Evolutionary conservation across 1,284 basidiomycete genomes (phyloP).

Genomic region (Lentinula novae-zelandiae): DNA sequence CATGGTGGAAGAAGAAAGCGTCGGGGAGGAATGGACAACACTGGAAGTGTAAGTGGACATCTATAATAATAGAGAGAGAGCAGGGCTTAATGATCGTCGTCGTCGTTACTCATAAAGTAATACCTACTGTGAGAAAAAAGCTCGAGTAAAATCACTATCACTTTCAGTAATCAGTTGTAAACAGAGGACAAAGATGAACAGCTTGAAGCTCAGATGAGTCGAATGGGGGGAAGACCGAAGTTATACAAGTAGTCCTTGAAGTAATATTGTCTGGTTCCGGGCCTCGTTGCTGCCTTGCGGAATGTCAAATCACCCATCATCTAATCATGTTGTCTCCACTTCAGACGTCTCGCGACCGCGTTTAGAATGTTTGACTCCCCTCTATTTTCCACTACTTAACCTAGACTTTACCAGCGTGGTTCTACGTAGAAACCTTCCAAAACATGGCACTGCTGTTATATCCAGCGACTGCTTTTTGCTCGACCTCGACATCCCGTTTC

Average conservation of each 20-base stretch:
- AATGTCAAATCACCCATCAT: background rate
- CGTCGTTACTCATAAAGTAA: background rate
- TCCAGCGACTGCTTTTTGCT: conserved; percentile 65
- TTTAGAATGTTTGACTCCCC: background rate
- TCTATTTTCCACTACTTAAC: too few species aligned
- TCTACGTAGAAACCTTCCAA: conserved; percentile 53
- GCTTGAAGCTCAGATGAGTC: background rate
- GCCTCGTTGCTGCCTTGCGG: conserved; percentile 8
- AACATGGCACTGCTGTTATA: conserved; percentile 68
- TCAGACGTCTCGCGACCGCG: background rate
- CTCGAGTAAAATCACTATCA: background rate
- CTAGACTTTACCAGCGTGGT: background rate
- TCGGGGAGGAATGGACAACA: conserved; percentile 5
- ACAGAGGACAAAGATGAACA: background rate
- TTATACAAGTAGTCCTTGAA: background rate
- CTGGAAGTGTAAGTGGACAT: conserved; percentile 8
- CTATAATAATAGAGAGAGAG: background rate
- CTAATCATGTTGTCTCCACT: too few species aligned
- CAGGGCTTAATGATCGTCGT: background rate
- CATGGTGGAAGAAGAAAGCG: conserved; percentile 11
- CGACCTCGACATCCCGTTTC: conserved; percentile 62
- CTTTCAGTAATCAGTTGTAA: background rate
- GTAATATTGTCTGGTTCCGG: background rate
- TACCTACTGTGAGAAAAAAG: conserved; percentile 1
- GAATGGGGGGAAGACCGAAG: background rate